Conservation (phyloP, 306 rosid genomes). For the Pyrus betulifolia region DNA sequence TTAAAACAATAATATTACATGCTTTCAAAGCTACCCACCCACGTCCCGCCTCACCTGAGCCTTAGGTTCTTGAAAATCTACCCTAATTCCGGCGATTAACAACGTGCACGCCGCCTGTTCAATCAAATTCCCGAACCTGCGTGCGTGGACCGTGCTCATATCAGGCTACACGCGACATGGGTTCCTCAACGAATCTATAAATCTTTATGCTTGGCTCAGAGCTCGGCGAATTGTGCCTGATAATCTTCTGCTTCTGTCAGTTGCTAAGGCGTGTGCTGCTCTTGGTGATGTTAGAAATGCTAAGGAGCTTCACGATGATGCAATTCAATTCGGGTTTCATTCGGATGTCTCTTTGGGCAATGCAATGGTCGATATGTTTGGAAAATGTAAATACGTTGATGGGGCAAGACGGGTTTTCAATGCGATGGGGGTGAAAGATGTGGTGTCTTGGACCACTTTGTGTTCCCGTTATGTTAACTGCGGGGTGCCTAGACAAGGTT, state of each 20-base stretch:
- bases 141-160: conserved; percentile 34
- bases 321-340: background rate
- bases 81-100: conserved; percentile 29
- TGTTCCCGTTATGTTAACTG: background rate
- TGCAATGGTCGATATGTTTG: conserved; percentile 15
- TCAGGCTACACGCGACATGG: conserved; percentile 39
- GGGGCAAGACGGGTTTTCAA: background rate
- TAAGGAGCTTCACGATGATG: background rate
- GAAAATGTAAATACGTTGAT: conserved; percentile 2
- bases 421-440: background rate
- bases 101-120: conserved; percentile 41
- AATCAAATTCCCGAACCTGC: conserved; percentile 33
- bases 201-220: conserved; percentile 19
- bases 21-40: conserved; percentile 28
- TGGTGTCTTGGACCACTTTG: background rate
- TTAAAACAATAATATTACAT: background rate
- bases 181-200: conserved; percentile 27
- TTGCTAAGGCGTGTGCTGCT: conserved; percentile 39
- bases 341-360: background rate
- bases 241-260: conserved; percentile 24
- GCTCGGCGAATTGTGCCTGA: conserved; percentile 24
- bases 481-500: background rate
- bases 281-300: conserved; percentile 25
- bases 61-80: conserved; percentile 22
- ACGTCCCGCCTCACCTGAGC: conserved; percentile 32